phyloP scores from a whole-genome alignment of 345 rosid genomes.

The Dovyalis caffra region DNA sequence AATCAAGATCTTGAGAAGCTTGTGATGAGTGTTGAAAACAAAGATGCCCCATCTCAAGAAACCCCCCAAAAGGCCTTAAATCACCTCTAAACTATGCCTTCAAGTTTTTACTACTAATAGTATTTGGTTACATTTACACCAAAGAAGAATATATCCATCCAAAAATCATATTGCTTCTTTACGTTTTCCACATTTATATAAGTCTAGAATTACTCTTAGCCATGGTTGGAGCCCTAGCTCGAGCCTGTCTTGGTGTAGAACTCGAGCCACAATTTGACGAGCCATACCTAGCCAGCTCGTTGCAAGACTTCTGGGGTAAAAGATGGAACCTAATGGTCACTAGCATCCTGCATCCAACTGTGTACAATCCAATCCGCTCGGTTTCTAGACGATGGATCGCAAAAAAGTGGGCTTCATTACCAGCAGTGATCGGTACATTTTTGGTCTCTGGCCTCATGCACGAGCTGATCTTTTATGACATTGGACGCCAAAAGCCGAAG shows the following conservation, averaged over 20 bases:
- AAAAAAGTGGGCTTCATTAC: conserved; percentile 22
- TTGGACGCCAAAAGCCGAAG: conserved; percentile 26
- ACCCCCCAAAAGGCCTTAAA: neutral
- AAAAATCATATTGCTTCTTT: conserved; percentile 12
- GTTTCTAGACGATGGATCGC: conserved; percentile 6
- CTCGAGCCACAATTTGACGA: conserved; percentile 38
- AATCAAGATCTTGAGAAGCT: neutral
- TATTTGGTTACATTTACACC: conserved; percentile 11
- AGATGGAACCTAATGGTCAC: conserved; percentile 40
- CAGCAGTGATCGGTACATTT: conserved; percentile 29
- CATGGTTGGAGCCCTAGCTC: conserved; percentile 15
- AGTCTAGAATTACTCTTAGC: conserved; percentile 24
- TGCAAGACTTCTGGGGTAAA: conserved; percentile 40
- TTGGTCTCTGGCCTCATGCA: conserved; percentile 32
- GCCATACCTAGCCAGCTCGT: conserved; percentile 35
- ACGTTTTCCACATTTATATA: conserved; percentile 20
- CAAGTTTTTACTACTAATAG: conserved; percentile 14
- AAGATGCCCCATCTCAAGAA: neutral
- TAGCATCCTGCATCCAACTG: conserved; percentile 30
- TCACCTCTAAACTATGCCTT: conserved; percentile 20
- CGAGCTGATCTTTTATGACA: conserved; percentile 32
- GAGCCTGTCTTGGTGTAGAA: too few relatives aligned
- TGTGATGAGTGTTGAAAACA: neutral
- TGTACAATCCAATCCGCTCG: conserved; percentile 22
- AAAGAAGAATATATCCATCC: conserved; percentile 20